Evolutionary conservation across 2,329 filamentous ascomycete genomes (phyloP).

Genomic region (Pestalotiopsis sp.): DNA sequence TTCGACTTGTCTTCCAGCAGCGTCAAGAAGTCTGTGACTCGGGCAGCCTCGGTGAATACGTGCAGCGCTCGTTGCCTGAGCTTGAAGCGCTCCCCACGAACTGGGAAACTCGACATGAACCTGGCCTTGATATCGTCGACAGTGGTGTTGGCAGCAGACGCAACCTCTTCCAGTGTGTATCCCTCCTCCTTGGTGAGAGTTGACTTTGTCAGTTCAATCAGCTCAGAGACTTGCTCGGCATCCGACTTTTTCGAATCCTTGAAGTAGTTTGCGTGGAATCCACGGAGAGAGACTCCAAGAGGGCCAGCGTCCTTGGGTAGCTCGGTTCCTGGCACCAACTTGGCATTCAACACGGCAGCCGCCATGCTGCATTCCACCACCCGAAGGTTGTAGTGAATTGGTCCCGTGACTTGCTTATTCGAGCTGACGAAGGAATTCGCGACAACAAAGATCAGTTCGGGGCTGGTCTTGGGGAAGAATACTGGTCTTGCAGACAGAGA

Average conservation of each 20-base stretch:
- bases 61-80: constrained; percentile 86
- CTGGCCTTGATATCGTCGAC: constrained; percentile 72
- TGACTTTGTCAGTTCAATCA: constrained; percentile 69
- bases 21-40: constrained; percentile 81
- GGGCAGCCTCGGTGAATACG: constrained; percentile 85
- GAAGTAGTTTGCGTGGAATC: constrained; percentile 86
- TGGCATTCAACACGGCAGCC: constrained; percentile 66
- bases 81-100: constrained; percentile 85
- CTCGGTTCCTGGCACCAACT: constrained; percentile 56
- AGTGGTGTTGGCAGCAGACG: constrained; percentile 67
- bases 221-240: constrained; percentile 70
- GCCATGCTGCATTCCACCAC: constrained; percentile 95
- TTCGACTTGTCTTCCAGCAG: constrained; percentile 63
- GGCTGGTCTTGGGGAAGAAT: constrained; percentile 76
- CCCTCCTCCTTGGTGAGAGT: constrained; percentile 79
- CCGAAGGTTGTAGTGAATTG: constrained; percentile 93
- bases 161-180: constrained; percentile 87
- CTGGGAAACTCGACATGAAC: constrained; percentile 86
- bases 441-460: constrained; percentile 88
- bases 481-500: constrained; percentile 75
- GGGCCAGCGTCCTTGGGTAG: constrained; percentile 81
- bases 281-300: constrained; percentile 78
- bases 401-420: constrained; percentile 92
- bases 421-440: constrained; percentile 92
- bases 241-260: constrained; percentile 51